Evolutionary conservation across 495 filamentous ascomycete genomes (phyloP).

Genomic region (Neurospora sp.): DNA sequence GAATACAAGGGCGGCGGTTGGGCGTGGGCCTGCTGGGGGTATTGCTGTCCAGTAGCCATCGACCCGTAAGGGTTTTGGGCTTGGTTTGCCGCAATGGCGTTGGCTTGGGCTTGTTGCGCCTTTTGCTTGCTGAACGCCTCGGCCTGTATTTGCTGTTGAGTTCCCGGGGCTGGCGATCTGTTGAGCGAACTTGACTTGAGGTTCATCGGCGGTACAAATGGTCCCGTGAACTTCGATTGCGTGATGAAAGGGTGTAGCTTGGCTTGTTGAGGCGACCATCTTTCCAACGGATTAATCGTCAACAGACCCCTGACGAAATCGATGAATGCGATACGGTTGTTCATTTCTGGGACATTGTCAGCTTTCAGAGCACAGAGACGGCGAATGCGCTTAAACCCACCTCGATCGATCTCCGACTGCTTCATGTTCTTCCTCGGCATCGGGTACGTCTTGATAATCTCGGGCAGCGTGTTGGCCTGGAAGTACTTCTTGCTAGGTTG

Average conservation of each 20-base stretch:
- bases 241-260: conserved; percentile 98
- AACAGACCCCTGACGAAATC: conserved; percentile 96
- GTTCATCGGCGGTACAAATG: conserved; percentile 97
- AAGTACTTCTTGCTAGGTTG: conserved; percentile 99
- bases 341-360: conserved; percentile 65
- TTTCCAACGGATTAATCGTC: conserved; percentile 89
- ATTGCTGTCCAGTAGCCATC: conserved; percentile 27
- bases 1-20: conserved; percentile 56
- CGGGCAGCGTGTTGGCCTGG: conserved; percentile 80
- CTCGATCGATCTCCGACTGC: conserved; percentile 88
- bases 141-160: conserved; percentile 91
- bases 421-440: conserved; percentile 99
- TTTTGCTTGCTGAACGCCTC: conserved; percentile 86
- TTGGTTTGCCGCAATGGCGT: conserved; percentile 47
- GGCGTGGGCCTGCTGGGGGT: conserved; percentile 31
- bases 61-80: conserved; percentile 41
- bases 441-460: conserved; percentile 93
- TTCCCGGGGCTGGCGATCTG: conserved; percentile 87
- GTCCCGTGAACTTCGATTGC: conserved; percentile 91
- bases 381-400: conserved; percentile 38
- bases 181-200: conserved; percentile 73
- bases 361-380: not conserved
- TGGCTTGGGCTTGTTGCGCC: conserved; percentile 58
- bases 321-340: conserved; percentile 95
- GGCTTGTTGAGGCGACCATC: conserved; percentile 97